Base-by-base conservation (phyloP, 2,329 filamentous ascomycete genomes). In the Curvularia eragrostidis region DNA sequence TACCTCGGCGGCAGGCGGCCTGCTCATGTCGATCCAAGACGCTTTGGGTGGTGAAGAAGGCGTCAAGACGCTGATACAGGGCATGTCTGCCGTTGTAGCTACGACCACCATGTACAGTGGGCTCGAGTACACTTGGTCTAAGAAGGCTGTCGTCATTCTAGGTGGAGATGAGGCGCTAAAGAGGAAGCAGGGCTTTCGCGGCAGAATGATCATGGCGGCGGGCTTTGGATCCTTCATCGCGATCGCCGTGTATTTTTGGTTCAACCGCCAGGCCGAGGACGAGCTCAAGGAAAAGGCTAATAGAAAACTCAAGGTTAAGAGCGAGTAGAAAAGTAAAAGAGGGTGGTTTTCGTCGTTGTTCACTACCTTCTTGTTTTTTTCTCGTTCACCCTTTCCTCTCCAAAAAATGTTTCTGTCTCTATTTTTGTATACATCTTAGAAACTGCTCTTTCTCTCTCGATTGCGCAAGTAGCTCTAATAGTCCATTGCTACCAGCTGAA, bases 51-150 rank as follows among this genome's bases (percentile, higher is more conserved):
- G 75, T 1, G 61, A 67, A 15, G 63, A 69, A 3, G 68, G 73
- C 50, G 69, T 81, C 67, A 69, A 77, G 56, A 65, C 63, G 5
- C 63, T 75, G 41, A 75, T 75, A 46, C 66, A 58, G 23, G 66
- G 70, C 13, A 75, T 80, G 65, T 94, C 91, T 72, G 94, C 91
- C 67, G 78, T 96, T 13, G 94, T 99, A 2, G 93, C 93, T 0
- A 85, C 84, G 0, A 99, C 95, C 3, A 99, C 95, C 0, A 78
- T 96, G 5, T 98, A 93, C 91, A 97, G 93, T 62, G 95, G 95
- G 7, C 83, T 93, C 13, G 97, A 93, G 76, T 99, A 99, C 75
- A 83, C 96, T 6, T 96, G 89, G 74, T 91, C 87, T 65, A 97
- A 95, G 75, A 90, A 96, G 68, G 94, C 93, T 0, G 93, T 98